A percentile compares a stretch with the other conserved stretches of the same genome.
These are phyloP conservation scores for Blastocystis sp. DNA, from an alignment of 352 stramenopile species.

Conservation along the genomic window DNA sequence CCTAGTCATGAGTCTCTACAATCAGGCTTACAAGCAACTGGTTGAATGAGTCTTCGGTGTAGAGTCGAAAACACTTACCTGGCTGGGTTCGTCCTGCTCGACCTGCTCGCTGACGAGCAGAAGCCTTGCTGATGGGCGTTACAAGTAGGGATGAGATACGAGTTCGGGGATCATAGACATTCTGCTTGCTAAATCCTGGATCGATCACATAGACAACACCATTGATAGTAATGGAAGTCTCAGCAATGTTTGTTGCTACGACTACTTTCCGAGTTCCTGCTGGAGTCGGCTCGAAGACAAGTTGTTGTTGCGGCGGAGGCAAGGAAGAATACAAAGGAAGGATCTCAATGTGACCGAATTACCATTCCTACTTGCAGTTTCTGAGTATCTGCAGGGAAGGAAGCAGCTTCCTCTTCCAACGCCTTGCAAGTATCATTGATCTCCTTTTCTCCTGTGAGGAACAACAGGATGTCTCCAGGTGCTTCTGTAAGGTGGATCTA, in stretches of 20 bases:
- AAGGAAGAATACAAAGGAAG: constrained; percentile 88
- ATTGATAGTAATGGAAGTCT: constrained; percentile 99
- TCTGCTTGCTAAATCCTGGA: constrained; percentile 97
- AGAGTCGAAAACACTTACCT: constrained; percentile 95
- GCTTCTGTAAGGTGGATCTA: constrained; percentile 94
- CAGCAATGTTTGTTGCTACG: constrained; percentile 96
- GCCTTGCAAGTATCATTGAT: constrained; percentile 87
- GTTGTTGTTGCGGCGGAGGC: constrained; percentile 78
- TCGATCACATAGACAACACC: constrained; percentile 99
- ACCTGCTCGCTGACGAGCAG: constrained; percentile 79
- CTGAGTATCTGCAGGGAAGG: constrained; percentile 68
- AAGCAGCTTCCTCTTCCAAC: constrained; percentile 73
- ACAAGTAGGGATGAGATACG: constrained; percentile 93
- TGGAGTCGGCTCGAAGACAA: constrained; percentile 84
- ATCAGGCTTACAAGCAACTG: constrained; percentile 75
- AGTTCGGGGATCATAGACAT: constrained; percentile 96
- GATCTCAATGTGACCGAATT: constrained; percentile 80
- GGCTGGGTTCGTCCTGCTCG: constrained; percentile 86
- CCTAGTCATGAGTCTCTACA: constrained; percentile 57
- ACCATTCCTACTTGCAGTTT: constrained; percentile 84
- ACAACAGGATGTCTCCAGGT: constrained; percentile 92
- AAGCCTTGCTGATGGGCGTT: constrained; percentile 90
- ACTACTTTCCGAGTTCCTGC: constrained; percentile 83
- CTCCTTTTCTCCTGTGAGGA: constrained; percentile 95
- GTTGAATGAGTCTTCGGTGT: constrained; percentile 92